phyloP scores from a whole-genome alignment of 202 grass and related monocot genomes.

The Alloteropsis angusta region DNA sequence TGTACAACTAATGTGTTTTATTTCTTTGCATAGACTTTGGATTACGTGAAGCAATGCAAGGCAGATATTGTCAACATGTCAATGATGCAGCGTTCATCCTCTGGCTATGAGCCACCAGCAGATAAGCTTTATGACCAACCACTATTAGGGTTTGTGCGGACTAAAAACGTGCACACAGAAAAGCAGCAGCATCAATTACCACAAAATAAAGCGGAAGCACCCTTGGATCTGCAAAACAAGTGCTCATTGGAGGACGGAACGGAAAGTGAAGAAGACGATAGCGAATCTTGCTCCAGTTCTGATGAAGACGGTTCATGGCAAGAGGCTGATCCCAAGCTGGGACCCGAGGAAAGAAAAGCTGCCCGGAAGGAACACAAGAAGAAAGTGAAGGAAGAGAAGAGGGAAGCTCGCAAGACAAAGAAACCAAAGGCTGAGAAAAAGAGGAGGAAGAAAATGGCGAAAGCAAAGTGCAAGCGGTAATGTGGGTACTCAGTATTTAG shows the following conservation, averaged over 20 bases:
- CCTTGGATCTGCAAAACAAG: constrained; percentile 19
- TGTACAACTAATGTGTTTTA: not conserved
- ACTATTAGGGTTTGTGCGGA: constrained; percentile 54
- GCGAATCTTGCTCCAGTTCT: constrained; percentile 33
- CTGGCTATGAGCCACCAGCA: constrained; percentile 56
- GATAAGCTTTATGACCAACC: constrained; percentile 78
- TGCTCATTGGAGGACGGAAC: constrained; percentile 3
- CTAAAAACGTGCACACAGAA: constrained; percentile 26
- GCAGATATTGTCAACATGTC: constrained; percentile 76
- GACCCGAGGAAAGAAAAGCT: constrained; percentile 57
- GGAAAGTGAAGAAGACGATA: constrained; percentile 27
- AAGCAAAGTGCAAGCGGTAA: constrained; percentile 79
- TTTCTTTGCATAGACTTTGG: constrained; percentile 39
- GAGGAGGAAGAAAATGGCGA: constrained; percentile 85
- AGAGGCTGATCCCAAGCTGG: constrained; percentile 43
- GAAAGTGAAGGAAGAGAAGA: constrained; percentile 90
- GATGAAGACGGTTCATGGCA: constrained; percentile 41
- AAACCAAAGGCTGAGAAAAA: constrained; percentile 77
- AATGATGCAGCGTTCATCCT: constrained; percentile 54
- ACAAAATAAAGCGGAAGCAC: constrained; percentile 11
- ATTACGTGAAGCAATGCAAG: constrained; percentile 83
- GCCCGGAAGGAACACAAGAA: constrained; percentile 85
- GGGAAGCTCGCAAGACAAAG: constrained; percentile 67
- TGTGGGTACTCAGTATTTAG: not conserved
- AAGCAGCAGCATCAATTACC: constrained; percentile 12